Conservation (phyloP, 306 rosid genomes). For the Hylodesmum podocarpum region DNA sequence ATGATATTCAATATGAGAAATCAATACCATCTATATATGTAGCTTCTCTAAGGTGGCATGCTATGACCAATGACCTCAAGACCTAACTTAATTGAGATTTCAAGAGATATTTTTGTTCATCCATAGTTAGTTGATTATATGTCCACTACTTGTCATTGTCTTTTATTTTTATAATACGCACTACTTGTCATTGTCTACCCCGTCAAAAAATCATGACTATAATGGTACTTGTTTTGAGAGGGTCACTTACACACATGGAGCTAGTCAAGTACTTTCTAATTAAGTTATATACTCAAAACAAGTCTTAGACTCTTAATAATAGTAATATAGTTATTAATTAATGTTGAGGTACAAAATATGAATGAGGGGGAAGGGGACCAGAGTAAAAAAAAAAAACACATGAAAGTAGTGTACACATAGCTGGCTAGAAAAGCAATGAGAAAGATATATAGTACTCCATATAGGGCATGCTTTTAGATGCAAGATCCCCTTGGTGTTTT, state of each 20-base stretch:
- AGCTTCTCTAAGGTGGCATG: background rate
- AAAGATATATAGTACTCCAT: background rate
- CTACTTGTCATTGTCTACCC: background rate
- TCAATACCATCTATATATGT: background rate
- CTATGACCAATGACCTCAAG: background rate
- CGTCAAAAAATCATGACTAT: constrained; percentile 28
- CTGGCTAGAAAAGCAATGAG: background rate
- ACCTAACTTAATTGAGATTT: background rate
- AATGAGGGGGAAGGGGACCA: background rate
- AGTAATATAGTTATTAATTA: background rate
- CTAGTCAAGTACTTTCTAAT: background rate
- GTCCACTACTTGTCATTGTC: constrained; percentile 26
- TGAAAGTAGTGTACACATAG: background rate
- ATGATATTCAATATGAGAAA: constrained; percentile 17
- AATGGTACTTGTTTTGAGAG: constrained; percentile 19
- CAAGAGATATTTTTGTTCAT: background rate
- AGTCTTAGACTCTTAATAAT: background rate
- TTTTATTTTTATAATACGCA: background rate
- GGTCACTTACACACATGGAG: background rate
- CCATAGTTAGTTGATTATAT: constrained; percentile 28
- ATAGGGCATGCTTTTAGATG: background rate
- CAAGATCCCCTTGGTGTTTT: background rate
- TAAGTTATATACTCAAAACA: background rate
- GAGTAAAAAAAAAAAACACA: background rate
- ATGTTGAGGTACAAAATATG: background rate